Percentiles rank a stretch among this genome's conserved stretches.
Evolutionary conservation across 441 rosid genomes (phyloP).

Genomic region (Metrosideros polymorpha): DNA sequence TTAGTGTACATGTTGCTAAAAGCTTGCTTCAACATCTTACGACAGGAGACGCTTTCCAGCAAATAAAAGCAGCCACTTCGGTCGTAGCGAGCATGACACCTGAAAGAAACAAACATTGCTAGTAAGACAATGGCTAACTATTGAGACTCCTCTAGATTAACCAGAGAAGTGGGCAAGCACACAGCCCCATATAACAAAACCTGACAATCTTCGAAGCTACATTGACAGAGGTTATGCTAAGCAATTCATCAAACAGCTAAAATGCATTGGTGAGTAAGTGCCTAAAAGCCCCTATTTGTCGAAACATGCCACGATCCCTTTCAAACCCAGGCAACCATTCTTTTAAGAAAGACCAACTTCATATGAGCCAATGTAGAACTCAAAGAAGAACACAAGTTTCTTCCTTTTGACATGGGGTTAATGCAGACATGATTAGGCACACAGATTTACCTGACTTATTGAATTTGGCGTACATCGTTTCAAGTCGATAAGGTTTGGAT

Average conservation of each 20-base stretch:
- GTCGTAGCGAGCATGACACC: neutral
- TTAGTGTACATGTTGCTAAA: neutral
- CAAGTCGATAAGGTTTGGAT: neutral
- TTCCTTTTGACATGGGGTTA: too few species aligned
- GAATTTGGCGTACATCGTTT: rapidly evolving
- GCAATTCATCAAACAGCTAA: neutral
- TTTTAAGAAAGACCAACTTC: neutral
- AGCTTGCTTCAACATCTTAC: neutral
- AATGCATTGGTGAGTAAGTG: neutral
- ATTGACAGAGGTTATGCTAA: neutral
- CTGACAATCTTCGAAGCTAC: neutral
- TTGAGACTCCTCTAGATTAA: neutral
- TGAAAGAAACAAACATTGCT: neutral
- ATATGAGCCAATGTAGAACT: too few species aligned
- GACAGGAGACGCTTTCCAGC: neutral
- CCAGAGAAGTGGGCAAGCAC: neutral
- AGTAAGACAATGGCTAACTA: neutral
- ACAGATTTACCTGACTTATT: neutral
- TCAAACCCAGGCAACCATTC: neutral
- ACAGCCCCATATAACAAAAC: neutral
- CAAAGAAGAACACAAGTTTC: too few species aligned
- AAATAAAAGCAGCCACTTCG: neutral
- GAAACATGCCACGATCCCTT: neutral
- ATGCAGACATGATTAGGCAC: too few species aligned
- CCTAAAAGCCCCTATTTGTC: rapidly evolving